Percentiles rank a stretch among this genome's conserved stretches.
These are phyloP conservation scores for Xylaria venustula DNA, from an alignment of 495 filamentous ascomycete genomes.

Conservation along the genomic window DNA sequence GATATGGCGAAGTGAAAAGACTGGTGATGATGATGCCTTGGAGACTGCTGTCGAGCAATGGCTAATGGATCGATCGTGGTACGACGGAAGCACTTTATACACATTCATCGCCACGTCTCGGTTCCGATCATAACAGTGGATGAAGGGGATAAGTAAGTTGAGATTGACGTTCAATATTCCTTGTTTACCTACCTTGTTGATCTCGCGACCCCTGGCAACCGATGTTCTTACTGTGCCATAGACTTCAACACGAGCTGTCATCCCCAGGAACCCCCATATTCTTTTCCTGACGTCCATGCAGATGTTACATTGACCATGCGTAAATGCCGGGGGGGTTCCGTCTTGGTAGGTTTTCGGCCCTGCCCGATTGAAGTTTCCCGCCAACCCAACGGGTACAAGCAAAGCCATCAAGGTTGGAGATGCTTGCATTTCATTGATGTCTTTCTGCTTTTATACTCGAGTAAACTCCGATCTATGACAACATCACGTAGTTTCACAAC, in stretches of 20 bases:
- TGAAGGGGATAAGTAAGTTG: neutral
- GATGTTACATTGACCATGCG: neutral
- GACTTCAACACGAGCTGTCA: neutral
- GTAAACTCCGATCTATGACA: too few species aligned
- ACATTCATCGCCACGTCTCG: neutral
- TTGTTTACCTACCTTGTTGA: neutral
- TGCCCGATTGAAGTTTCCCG: constrained; percentile 6
- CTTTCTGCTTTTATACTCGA: too few species aligned
- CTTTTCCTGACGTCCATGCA: neutral
- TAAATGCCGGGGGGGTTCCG: neutral
- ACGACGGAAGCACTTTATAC: constrained; percentile 1
- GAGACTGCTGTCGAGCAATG: neutral
- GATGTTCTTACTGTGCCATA: constrained; percentile 7
- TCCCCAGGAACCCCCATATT: neutral
- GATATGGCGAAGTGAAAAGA: neutral
- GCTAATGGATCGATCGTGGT: neutral
- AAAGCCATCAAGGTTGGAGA: neutral
- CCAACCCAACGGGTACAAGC: neutral
- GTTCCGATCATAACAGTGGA: too few species aligned
- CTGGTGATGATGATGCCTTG: neutral
- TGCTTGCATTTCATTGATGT: neutral
- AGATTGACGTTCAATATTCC: neutral
- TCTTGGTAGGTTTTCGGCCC: neutral
- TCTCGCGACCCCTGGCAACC: neutral
- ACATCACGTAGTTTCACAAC: too few species aligned